Base-by-base conservation (phyloP, 2,329 filamentous ascomycete species). In the Trichoderma semiorbis region DNA sequence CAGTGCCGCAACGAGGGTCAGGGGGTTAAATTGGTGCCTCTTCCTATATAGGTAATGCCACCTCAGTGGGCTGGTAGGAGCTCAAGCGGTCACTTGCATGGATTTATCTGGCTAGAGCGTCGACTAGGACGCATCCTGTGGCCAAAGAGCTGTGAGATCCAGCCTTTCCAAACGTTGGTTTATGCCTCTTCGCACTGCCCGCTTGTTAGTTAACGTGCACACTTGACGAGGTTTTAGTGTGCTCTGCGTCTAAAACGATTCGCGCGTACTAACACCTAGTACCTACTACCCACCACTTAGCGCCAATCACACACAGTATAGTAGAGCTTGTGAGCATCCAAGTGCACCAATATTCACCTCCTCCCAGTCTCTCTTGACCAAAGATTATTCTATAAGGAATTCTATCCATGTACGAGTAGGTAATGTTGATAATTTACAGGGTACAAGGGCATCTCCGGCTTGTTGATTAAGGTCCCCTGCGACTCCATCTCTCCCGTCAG, bases 1-100 rank as follows among this genome's bases (percentile, higher is more conserved):
- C 66, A 70, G 68, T 70, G 68, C 68, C 61, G 60, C 61, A 55
- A 24, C 53, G 39, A 63, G 58, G 68, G 68, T 63, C 50, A 57
- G 58, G 61, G 55, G 64, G 64, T 34, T 47, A 47, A 69, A 58
- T 57, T 70, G 68, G 61, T 64, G 28, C 68, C 67, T 62, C 57
- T 62, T 69, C 67, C 67, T 61, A 70, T 30, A 57, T 70, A 57
- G 68, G 68, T 11, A 70, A 70, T 63, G 43, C 67, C 36, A 70
- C 58, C 32, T 34, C 60, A 36, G 58, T 64, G 32, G 55, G 30
- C 58, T 62, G 55, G 32, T 32, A 39, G 43, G 18, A 63, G 66
- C 57, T 69, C 39, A 28, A 61, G 57, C 34, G 53, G 53, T 28
- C 55, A 43, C 66, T 24, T 43, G 66, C 55, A 69, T 68, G 55